Conservation (phyloP, 2,329 filamentous ascomycete genomes). For the Plectosphaerella cucumerina region DNA sequence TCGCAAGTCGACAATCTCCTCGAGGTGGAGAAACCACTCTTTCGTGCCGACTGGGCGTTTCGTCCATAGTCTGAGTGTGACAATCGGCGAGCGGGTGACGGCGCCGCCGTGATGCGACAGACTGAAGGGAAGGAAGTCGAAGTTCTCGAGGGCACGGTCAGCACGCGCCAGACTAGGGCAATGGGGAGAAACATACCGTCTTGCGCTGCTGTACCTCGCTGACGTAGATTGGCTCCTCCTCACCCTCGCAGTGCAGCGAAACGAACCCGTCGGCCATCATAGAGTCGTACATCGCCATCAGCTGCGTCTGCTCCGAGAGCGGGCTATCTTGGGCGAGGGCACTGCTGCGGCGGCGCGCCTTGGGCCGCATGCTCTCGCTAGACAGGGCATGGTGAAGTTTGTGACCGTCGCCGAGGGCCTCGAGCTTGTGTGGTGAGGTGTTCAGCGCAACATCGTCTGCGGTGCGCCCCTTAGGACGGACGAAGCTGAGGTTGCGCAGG, state of each 20-base stretch:
- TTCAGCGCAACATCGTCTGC: slow-evolving; percentile 76
- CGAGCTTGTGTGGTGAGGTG: slow-evolving; percentile 64
- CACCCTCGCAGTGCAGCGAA: slow-evolving; percentile 66
- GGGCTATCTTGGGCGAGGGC: slow-evolving; percentile 43
- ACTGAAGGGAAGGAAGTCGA: slow-evolving; percentile 83
- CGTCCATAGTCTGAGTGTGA: slow-evolving; percentile 74
- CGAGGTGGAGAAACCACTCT: slow-evolving; percentile 58
- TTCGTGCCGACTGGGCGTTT: slow-evolving; percentile 39
- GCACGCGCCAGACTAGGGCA: not conserved
- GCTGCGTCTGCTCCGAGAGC: slow-evolving; percentile 61
- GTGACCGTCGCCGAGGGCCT: slow-evolving; percentile 40
- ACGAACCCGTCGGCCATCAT: slow-evolving; percentile 87
- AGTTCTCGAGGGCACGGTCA: slow-evolving; percentile 53
- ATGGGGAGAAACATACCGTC: slow-evolving; percentile 37
- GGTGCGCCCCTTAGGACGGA: slow-evolving; percentile 51
- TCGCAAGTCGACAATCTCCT: slow-evolving; percentile 67
- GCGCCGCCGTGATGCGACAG: slow-evolving; percentile 58
- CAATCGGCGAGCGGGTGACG: slow-evolving; percentile 59
- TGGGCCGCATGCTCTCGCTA: slow-evolving; percentile 42
- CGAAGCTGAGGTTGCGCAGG: slow-evolving; percentile 77
- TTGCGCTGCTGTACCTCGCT: slow-evolving; percentile 76
- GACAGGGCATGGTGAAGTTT: slow-evolving; percentile 54
- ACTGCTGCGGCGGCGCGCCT: slow-evolving; percentile 43
- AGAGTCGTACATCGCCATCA: slow-evolving; percentile 68
- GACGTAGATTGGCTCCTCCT: slow-evolving; percentile 77